Percentiles rank a stretch among this genome's conserved stretches.
Evolutionary conservation across 371 early-diverging fungal species (phyloP).

Genomic region (Coemansia linderi): DNA sequence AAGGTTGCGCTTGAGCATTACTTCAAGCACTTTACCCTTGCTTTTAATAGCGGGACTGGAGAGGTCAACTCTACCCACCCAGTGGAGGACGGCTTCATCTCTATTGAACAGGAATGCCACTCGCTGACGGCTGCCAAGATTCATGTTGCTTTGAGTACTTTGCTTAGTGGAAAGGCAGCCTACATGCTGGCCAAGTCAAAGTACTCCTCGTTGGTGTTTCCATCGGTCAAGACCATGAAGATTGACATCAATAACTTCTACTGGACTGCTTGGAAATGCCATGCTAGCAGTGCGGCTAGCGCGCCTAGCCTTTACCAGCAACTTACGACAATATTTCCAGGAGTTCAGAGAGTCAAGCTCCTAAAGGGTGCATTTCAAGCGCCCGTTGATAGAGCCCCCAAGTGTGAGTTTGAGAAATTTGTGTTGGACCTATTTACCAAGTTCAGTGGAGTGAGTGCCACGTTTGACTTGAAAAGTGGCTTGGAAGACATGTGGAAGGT

Average conservation of each 20-base stretch:
- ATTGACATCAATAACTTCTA: not conserved
- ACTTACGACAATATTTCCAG: not conserved
- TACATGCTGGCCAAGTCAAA: not conserved
- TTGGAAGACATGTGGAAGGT: too few relatives aligned
- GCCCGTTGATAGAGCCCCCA: not conserved
- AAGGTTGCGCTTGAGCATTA: not conserved
- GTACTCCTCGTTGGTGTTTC: not conserved
- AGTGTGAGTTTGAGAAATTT: not conserved
- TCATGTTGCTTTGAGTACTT: not conserved
- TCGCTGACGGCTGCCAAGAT: not conserved
- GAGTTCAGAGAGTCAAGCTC: not conserved
- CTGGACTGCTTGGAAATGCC: not conserved
- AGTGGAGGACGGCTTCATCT: not conserved
- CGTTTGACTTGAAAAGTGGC: too few relatives aligned
- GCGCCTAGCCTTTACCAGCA: not conserved
- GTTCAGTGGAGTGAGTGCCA: too few relatives aligned
- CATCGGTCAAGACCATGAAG: not conserved
- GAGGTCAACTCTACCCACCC: not conserved
- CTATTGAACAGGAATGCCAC: not conserved
- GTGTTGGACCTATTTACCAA: not conserved
- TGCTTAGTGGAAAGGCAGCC: not conserved
- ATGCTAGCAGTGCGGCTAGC: not conserved
- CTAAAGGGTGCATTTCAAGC: not conserved
- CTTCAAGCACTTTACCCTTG: not conserved
- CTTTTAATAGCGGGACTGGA: not conserved